Percentiles rank a stretch among this genome's conserved stretches.
These are phyloP conservation scores for Helicocarpus griseus DNA, from an alignment of 2,329 filamentous ascomycete species.

Conservation along the genomic window DNA sequence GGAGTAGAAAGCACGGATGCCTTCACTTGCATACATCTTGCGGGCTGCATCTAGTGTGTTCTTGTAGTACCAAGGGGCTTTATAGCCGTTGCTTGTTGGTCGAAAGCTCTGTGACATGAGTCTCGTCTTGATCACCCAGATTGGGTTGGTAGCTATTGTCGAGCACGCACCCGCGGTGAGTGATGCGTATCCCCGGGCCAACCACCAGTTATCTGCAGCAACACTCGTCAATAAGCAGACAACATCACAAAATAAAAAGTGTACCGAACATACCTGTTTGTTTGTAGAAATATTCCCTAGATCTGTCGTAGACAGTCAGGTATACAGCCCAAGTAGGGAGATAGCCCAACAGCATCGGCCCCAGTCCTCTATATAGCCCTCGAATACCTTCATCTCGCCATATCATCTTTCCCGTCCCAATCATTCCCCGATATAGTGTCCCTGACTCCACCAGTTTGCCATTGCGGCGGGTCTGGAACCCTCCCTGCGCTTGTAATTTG, in stretches of 20 bases:
- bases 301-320: conserved; percentile 90
- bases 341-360: conserved; percentile 91
- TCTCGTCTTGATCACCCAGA: conserved; percentile 98
- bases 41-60: conserved; percentile 83
- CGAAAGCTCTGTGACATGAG: conserved; percentile 77
- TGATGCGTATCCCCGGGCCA: conserved; percentile 80
- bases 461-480: conserved; percentile 50
- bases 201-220: conserved; percentile 57
- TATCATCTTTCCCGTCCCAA: conserved; percentile 78
- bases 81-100: conserved; percentile 34
- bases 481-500: conserved; percentile 89
- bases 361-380: conserved; percentile 86
- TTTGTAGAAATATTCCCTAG: conserved; percentile 63
- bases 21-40: conserved; percentile 93
- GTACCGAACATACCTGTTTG: conserved; percentile 47
- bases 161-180: conserved; percentile 85
- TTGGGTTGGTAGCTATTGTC: conserved; percentile 90
- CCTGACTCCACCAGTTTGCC: conserved; percentile 34
- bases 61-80: conserved; percentile 70
- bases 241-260: conserved; percentile 5
- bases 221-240: conserved; percentile 12
- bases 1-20: conserved; percentile 85
- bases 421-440: conserved; percentile 68
- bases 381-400: conserved; percentile 79
- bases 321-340: conserved; percentile 97